phyloP scores from a whole-genome alignment of 1,284 basidiomycete genomes.

The Puccinia triticina region DNA sequence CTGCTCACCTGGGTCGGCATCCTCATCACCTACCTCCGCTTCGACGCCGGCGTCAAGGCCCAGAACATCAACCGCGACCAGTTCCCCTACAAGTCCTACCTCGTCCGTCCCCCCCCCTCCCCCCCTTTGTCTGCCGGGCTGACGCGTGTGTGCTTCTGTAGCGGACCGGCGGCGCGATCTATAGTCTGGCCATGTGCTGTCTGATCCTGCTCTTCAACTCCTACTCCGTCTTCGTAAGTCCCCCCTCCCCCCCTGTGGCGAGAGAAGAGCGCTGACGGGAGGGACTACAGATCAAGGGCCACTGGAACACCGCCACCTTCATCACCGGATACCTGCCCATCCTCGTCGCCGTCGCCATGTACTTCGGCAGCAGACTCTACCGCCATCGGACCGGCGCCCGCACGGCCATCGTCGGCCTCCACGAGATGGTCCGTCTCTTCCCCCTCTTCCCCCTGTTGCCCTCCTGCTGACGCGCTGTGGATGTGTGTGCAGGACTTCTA shows the following conservation, averaged over 20 bases:
- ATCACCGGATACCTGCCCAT: constrained; percentile 54
- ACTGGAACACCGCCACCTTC: constrained; percentile 56
- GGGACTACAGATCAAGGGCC: constrained; percentile 66
- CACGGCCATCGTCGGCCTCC: not conserved
- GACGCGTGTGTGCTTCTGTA: not conserved
- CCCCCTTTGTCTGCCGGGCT: too few species aligned
- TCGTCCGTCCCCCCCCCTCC: constrained; percentile 59
- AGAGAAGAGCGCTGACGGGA: constrained; percentile 61
- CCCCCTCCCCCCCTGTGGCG: not conserved
- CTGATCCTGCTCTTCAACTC: constrained; percentile 71
- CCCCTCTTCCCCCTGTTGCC: not conserved
- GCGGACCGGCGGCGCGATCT: constrained; percentile 67
- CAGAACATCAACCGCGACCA: constrained; percentile 72
- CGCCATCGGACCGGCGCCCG: not conserved
- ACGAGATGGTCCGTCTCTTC: constrained; percentile 28
- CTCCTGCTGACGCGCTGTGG: not conserved
- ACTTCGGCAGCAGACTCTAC: constrained; percentile 10
- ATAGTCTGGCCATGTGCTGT: constrained; percentile 66
- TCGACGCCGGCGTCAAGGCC: constrained; percentile 72
- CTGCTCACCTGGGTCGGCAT: constrained; percentile 84
- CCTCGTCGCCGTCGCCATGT: not conserved
- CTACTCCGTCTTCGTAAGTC: constrained; percentile 50
- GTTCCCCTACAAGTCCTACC: constrained; percentile 69
- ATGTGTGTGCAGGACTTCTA: constrained; percentile 22
- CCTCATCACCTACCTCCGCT: constrained; percentile 75